Conservation (phyloP, 306 rosid genomes). For the Purshia tridentata region DNA sequence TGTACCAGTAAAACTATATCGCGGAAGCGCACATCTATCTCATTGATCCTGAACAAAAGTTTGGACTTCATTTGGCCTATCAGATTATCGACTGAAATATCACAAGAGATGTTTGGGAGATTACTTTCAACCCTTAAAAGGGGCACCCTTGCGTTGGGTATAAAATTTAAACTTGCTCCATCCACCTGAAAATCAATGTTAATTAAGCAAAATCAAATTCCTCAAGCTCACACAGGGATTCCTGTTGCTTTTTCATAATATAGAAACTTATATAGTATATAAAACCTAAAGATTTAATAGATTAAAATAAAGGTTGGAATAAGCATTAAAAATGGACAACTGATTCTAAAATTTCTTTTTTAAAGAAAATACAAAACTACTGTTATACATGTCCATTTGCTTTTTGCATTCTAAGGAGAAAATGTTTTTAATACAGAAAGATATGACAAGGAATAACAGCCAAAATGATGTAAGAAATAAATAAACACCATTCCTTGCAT, state of each 20-base stretch:
- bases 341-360: no score
- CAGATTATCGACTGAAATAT: slow-evolving; percentile 82
- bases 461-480: no score
- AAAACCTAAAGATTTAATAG: neutral
- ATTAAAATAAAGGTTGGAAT: neutral
- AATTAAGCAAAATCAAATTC: slow-evolving; percentile 23
- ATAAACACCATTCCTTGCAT: no score
- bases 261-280: neutral
- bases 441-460: no score
- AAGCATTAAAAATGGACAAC: no score
- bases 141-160: slow-evolving; percentile 76
- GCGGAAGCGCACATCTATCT: slow-evolving; percentile 73
- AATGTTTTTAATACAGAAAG: no score
- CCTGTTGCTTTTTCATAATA: neutral
- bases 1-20: slow-evolving; percentile 85
- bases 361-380: no score
- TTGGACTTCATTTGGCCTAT: slow-evolving; percentile 77
- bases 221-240: neutral
- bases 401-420: no score
- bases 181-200: slow-evolving; percentile 57
- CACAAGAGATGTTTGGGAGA: slow-evolving; percentile 66
- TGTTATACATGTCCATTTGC: no score
- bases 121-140: slow-evolving; percentile 61
- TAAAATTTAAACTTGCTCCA: slow-evolving; percentile 46
- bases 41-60: slow-evolving; percentile 65